Conservation (phyloP, 1,139 yeast species). For the Yamadazyma sp. region DNA sequence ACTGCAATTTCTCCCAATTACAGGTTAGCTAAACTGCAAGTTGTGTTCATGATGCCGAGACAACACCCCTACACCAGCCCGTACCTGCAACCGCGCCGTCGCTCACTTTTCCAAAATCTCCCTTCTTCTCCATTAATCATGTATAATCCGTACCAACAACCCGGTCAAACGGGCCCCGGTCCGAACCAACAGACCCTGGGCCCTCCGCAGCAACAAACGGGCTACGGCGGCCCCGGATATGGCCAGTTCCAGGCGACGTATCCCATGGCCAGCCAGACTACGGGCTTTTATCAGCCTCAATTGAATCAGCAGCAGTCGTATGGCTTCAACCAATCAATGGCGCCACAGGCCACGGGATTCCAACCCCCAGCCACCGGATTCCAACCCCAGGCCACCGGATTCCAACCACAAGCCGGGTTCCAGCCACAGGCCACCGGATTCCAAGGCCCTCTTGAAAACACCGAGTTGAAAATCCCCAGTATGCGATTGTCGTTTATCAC, state of each 20-base stretch:
- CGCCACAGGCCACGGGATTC: conserved; percentile 19
- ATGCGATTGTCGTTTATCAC: conserved; percentile 83
- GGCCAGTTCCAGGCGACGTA: conserved; percentile 14
- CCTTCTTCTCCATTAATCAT: conserved; percentile 16
- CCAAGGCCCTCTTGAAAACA: conserved; percentile 19
- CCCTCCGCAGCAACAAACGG: conserved; percentile 19
- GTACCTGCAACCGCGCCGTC: neutral
- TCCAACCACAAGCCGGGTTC: conserved; percentile 22
- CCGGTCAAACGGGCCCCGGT: neutral
- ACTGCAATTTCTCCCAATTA: no score
- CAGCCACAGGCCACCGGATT: conserved; percentile 19
- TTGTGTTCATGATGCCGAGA: no score
- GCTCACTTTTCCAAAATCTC: neutral
- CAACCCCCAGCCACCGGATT: conserved; percentile 24
- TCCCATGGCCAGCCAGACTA: conserved; percentile 36
- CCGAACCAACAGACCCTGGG: neutral
- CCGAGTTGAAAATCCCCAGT: conserved; percentile 54
- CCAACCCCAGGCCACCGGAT: conserved; percentile 30
- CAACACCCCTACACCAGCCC: neutral
- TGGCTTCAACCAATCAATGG: conserved; percentile 12
- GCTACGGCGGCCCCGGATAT: conserved; percentile 29
- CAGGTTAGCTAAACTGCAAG: no score
- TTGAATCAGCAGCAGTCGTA: conserved; percentile 30
- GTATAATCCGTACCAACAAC: conserved; percentile 47
- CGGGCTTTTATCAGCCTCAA: conserved; percentile 44